These are phyloP conservation scores for Pseudogymnoascus sp. DNA, from an alignment of 2,329 filamentous ascomycete species.

Conservation along the genomic window DNA sequence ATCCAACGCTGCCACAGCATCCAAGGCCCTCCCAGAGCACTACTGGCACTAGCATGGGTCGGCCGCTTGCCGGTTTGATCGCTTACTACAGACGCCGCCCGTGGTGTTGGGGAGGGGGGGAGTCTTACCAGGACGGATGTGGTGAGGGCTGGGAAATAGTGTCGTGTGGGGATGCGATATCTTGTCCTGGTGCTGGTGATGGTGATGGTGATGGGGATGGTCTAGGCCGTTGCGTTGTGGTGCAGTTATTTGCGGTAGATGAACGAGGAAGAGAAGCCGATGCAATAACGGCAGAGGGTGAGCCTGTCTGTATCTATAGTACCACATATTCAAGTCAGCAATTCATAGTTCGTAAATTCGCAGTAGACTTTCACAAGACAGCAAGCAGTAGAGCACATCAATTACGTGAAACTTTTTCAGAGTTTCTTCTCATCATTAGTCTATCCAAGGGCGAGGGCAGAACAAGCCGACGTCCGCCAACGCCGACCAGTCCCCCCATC, in stretches of 20 bases:
- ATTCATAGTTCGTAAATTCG: background rate
- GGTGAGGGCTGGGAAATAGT: background rate
- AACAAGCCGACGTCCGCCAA: background rate
- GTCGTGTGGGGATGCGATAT: constrained; percentile 5
- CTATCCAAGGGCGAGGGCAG: background rate
- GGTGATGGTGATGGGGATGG: background rate
- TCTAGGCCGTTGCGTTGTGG: background rate
- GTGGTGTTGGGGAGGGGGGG: background rate
- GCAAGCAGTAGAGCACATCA: background rate
- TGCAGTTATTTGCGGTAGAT: background rate
- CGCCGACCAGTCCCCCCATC: background rate
- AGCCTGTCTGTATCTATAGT: background rate
- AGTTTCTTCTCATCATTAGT: background rate
- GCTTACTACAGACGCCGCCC: background rate
- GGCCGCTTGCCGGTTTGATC: constrained; percentile 5
- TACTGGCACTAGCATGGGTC: background rate
- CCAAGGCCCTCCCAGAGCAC: background rate
- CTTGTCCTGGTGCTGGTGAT: background rate
- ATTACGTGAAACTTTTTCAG: background rate
- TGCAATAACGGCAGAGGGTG: background rate
- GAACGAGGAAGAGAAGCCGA: background rate
- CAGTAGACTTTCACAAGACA: background rate
- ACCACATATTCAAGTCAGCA: background rate
- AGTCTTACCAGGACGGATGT: background rate
- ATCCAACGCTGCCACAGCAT: background rate